phyloP scores from a whole-genome alignment of 2,329 filamentous ascomycete genomes.

The Fusarium brevicatenulatum region DNA sequence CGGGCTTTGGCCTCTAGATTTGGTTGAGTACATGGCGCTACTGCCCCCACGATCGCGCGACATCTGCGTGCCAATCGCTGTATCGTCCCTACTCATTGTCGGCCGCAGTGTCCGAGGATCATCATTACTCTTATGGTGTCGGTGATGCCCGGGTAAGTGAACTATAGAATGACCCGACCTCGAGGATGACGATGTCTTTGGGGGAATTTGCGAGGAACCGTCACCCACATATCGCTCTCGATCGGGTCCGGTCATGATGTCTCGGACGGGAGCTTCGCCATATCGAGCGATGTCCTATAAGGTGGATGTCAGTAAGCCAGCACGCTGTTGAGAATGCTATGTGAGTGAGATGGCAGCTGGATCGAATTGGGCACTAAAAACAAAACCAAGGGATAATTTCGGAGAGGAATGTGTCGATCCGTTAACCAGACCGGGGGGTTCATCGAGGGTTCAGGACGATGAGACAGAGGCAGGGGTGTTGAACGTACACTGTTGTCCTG shows the following conservation, averaged over 20 bases:
- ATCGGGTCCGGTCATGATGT: slow-evolving; percentile 75
- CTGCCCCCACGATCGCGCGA: slow-evolving; percentile 61
- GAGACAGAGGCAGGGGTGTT: slow-evolving; percentile 40
- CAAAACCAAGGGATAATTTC: slow-evolving; percentile 16
- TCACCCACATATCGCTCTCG: slow-evolving; percentile 72
- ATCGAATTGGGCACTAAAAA: slow-evolving; percentile 8
- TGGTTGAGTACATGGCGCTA: slow-evolving; percentile 57
- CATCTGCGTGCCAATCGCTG: slow-evolving; percentile 59
- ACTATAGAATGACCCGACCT: slow-evolving; percentile 69
- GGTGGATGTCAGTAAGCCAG: slow-evolving; percentile 38
- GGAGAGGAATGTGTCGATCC: slow-evolving; percentile 30
- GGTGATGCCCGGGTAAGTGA: slow-evolving; percentile 72
- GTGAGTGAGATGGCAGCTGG: slow-evolving; percentile 4
- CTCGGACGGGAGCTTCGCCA: slow-evolving; percentile 80
- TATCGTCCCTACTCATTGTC: slow-evolving; percentile 80
- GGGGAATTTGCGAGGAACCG: slow-evolving; percentile 57
- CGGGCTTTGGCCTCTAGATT: slow-evolving; percentile 79
- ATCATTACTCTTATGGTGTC: slow-evolving; percentile 77
- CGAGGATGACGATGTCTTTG: slow-evolving; percentile 71
- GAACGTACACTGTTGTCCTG: slow-evolving; percentile 78
- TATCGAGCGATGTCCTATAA: slow-evolving; percentile 77
- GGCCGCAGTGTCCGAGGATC: slow-evolving; percentile 74
- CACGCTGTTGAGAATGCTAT: slow-evolving; percentile 3
- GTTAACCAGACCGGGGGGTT: slow-evolving; percentile 13
- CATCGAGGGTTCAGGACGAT: slow-evolving; percentile 24